Conservation (phyloP, 2,329 filamentous ascomycete genomes). For the Epicoccum nigrum region DNA sequence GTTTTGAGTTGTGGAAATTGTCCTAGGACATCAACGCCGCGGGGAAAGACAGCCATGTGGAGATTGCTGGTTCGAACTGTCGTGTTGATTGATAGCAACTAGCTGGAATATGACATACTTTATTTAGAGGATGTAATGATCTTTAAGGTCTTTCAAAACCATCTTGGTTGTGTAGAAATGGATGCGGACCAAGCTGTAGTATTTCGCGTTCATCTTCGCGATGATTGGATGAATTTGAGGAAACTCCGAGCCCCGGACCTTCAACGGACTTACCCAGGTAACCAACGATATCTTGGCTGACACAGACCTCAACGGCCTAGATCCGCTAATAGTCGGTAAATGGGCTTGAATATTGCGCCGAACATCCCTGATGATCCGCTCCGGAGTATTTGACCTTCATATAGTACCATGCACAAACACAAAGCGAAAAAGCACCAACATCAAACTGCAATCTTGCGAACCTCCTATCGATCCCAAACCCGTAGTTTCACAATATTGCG, state of each 20-base stretch:
- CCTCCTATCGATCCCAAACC: not conserved
- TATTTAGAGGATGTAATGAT: too few species aligned
- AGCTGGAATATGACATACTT: too few species aligned
- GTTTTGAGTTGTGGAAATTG: constrained; percentile 9
- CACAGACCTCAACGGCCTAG: not conserved
- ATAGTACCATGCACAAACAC: not conserved
- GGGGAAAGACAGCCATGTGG: constrained; percentile 1
- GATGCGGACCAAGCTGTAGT: not conserved
- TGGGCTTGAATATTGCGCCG: not conserved
- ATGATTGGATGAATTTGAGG: not conserved
- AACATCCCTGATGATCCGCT: not conserved
- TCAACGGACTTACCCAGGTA: not conserved
- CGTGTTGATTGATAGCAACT: too few species aligned
- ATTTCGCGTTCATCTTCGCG: not conserved
- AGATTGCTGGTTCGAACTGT: not conserved
- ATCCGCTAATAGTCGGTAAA: not conserved
- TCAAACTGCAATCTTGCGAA: not conserved
- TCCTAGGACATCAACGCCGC: constrained; percentile 7
- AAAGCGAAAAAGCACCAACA: not conserved
- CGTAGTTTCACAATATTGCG: not conserved
- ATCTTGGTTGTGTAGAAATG: too few species aligned
- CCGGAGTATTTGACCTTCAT: not conserved
- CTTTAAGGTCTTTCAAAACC: too few species aligned
- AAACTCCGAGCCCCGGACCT: not conserved
- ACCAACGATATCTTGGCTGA: not conserved